Evolutionary conservation across 352 stramenopile genomes (phyloP), one percentile per base, ranked within the genome.

Genomic region (Phytophthora sojae): DNA sequence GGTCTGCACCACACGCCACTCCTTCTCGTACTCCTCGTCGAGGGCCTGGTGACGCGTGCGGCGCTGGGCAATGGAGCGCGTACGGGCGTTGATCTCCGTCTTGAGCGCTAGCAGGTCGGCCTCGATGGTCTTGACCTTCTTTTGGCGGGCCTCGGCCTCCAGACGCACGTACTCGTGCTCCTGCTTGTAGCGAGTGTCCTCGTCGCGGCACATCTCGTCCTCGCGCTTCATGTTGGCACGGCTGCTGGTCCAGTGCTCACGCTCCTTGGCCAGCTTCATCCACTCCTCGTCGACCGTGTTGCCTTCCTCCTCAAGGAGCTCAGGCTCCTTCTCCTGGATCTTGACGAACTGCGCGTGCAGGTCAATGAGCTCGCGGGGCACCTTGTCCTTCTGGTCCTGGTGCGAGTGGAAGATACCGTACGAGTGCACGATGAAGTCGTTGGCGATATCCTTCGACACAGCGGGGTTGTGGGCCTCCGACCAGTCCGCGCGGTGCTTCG

Each of bases 161-260:
- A 90, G 71, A 54, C 85, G 83, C 30, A 96, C 89, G 32, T 85
- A 93, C 52, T 96, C 88, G 77, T 96, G 89, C 72, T 96, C 89
- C 67, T 94, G 85, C 56, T 90, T 89, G 81, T 95, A 96, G 4
- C 89, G 86, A 21, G 81, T 64, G 67, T 96, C 89, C 62, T 96
- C 89, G 58, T 96, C 89, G 32, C 77, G 77, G 76, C 89, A 96
- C 86, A 95, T 93, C 49, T 95, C 86, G 53, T 96, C 89, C 67
- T 96, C 89, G 23, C 88, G 84, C 80, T 96, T 96, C 89, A 96
- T 96, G 79, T 95, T 94, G 4, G 89, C 84, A 55, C 89, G 89
- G 69, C 90, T 90, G 57, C 86, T 91, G 4, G 89, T 93, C 89
- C 89, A 96, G 82, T 96, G 88, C 77, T 96, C 89, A 49, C 89